Base-by-base conservation (phyloP, 2,329 filamentous ascomycete species). In the Fusarium sp. region DNA sequence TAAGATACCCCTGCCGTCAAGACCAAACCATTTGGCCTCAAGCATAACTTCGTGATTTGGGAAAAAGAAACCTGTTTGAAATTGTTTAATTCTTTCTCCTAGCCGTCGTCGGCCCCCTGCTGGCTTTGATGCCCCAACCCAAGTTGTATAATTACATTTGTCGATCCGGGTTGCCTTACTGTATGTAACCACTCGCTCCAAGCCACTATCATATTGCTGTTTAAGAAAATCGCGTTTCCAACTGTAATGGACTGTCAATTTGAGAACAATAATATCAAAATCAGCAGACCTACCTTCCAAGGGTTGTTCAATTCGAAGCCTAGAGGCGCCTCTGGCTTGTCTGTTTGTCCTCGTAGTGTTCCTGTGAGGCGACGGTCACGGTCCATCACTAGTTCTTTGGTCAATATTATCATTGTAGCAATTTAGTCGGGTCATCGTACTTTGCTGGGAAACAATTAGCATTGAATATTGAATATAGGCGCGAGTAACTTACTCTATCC, bases 281-380 rank as follows among this genome's bases (percentile, higher is more conserved):
- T 16, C n/a, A 34, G 51, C 31, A 37, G 28, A 59, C 84, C 46
- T 83, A 89, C 88, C 81, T 83, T 88, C 88, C 88, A 90, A 33
- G 85, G 84, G 73, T 89, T 89, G 80, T 85, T 89, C 65, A 89
- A 73, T 73, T 89, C 88, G 77, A 87, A 90, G 37, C 88, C 88
- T 18, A 81, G 75, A 18, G 88, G 87, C 23, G 88, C 88, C 69
- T 81, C 76, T 41, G 86, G 78, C 28, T 80, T 81, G 75, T 88
- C 86, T 57, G 80, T 83, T 74, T 90, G 88, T 37, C 88, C 88
- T 77, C 88, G 82, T 65, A 88, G 72, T 46, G 78, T 81, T 45
- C 88, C 88, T 9, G 88, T 90, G 65, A 90, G 81, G 75, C 88
- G 83, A 65, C 84, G 82, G 72, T 90, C 88, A 73, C 88, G 86